Base-by-base conservation (phyloP, 2,329 filamentous ascomycete genomes). In the Claviceps sp. region DNA sequence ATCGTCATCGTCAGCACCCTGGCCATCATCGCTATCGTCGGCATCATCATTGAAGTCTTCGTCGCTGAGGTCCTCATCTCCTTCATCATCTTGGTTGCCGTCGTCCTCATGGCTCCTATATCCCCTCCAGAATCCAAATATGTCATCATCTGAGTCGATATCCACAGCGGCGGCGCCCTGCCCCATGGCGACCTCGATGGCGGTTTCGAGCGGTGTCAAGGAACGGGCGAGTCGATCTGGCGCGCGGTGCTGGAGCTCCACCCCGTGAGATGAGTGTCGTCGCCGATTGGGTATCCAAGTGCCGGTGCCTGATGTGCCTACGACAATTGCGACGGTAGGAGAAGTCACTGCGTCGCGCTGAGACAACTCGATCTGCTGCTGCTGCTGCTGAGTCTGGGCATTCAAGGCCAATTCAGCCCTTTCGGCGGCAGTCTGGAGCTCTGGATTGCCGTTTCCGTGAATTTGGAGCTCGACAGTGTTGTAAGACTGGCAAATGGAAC, bases 401-500 rank as follows among this genome's bases (percentile, higher is more conserved):
- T 48, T 52, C 8, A 34, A 36, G n/a, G n/a, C 36, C 13, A 50
- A 42, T 14, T 57, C 57, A 4, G 54, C 47, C 50, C 55, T 58
- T 40, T 65, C 62, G 6, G 58, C 57, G 14, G 62, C 54, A 16
- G 59, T 58, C 44, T 63, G 63, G 5, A 61, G 59, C 26, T 61
- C 57, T 43, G 56, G 59, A 20, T 57, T 60, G 40, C 63, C 63
- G 13, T 68, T 63, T 38, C 79, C 78, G 34, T 81, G 68, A 41
- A 85, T 78, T 52, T 78, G 78, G 26, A 85, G 66, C 60, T 85
- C 78, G 16, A 77, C 78, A 0, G 83, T 87, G 60, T 87, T 87
- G 61, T 85, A 87, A 3, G 82, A 85, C 43, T 75, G 71, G 61
- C 83, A 87, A 38, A 84, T 79, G 14, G 76, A 82, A 64, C 93